A percentile compares a stretch with the other conserved stretches of the same genome.
Conservation (phyloP, 2,329 filamentous ascomycete species). For the Cladorrhinum sp. region DNA sequence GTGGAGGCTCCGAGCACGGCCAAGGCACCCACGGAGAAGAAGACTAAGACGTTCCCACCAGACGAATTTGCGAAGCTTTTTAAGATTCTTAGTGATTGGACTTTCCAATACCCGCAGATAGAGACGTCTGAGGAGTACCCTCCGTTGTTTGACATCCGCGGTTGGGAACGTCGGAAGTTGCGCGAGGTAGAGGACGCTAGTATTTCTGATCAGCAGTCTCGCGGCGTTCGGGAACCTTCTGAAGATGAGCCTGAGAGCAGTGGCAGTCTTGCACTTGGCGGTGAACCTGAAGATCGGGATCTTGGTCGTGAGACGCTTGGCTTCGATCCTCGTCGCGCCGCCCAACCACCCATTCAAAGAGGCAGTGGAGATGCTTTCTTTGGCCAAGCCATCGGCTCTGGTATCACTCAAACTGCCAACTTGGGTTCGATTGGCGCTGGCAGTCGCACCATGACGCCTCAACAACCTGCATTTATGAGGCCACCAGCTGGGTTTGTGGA, state of each 20-base stretch:
- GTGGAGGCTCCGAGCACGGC: conserved; percentile 1
- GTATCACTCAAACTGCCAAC: conserved; percentile 50
- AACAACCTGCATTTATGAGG: conserved; percentile 72
- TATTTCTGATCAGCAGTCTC: conserved; percentile 45
- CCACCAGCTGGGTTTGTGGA: conserved; percentile 43
- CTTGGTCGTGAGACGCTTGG: conserved; percentile 47
- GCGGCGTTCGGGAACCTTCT: conserved; percentile 45
- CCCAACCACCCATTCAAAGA: conserved; percentile 76
- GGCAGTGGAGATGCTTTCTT: conserved; percentile 53
- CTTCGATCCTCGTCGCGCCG: conserved; percentile 60
- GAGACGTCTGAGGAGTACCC: conserved; percentile 41
- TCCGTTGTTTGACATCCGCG: conserved; percentile 77
- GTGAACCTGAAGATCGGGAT: conserved; percentile 83
- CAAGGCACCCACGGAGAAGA: conserved; percentile 13
- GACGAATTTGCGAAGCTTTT: conserved; percentile 36
- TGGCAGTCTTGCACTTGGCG: conserved; percentile 81
- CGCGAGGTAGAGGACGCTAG: conserved; percentile 66
- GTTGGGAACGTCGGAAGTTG: conserved; percentile 78
- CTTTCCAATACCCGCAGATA: conserved; percentile 30
- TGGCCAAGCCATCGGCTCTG: conserved; percentile 49
- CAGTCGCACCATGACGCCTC: conserved; percentile 72
- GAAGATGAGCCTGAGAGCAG: conserved; percentile 81
- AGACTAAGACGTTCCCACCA: conserved; percentile 10
- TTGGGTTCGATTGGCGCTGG: conserved; percentile 61
- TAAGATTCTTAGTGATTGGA: conserved; percentile 38